Evolutionary conservation across 768 basidiomycete species (phyloP), one percentile per base, ranked within the genome.

Genomic region (Suillus lakei): DNA sequence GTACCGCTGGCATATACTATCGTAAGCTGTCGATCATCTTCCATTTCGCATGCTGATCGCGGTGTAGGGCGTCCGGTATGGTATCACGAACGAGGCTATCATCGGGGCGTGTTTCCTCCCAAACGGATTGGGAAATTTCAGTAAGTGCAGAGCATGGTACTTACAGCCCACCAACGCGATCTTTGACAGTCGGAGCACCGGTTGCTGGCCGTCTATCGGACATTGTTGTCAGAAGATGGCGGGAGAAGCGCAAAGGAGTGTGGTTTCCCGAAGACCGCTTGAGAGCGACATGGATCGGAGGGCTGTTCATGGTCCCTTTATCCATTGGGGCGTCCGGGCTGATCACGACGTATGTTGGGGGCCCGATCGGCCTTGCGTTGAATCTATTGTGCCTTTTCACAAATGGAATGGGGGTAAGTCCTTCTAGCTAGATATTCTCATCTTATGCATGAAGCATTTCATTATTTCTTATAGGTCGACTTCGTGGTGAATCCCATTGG

Each of bases 251-350:
- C 28, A 81, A 81, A 0, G 89, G 88, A 1, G 69, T 78, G 2
- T 90, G 87, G 88, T 83, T 85, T 50, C 90, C 90, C 0, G 90
- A 92, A 73, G 91, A 90, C 67, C 85, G 90, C 6, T 80, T 91
- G 30, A 82, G 86, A 1, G 88, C 82, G 2, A 78, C 84, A 2
- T 71, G 86, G 39, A 68, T 80, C 7, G 85, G 86, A 10, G 81
- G 80, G 4, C 74, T 81, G 0, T 38, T 85, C 21, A 76, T 90
- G 34, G 78, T 84, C 4, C 91, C 90, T 0, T 30, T 88, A 1
- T 85, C 88, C 1, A 73, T 88, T 3, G 71, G 86, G 0, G 59
- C 76, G 0, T 81, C 80, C 0, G 89, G 89, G 1, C 66, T 90
- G 3, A 70, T 83, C n/a, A 86, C 82, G 16, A 70, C 79, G 39